Evolutionary conservation across 192 early-diverging fungal genomes (phyloP).

Genomic region (Lobosporangium transversale): DNA sequence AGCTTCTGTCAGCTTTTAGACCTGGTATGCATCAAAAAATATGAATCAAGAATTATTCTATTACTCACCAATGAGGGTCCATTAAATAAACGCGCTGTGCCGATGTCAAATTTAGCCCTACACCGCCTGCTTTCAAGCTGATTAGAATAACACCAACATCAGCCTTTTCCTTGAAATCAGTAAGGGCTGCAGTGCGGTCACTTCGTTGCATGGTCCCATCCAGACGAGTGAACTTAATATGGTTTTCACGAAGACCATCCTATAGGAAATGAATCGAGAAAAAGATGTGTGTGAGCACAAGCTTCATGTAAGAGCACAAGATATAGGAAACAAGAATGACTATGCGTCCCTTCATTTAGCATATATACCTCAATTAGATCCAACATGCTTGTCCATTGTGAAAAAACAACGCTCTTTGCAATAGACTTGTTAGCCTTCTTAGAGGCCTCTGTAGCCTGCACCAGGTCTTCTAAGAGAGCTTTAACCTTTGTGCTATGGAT

Average conservation of each 20-base stretch:
- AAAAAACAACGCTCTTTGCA: constrained; percentile 90
- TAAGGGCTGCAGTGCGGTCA: constrained; percentile 66
- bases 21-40: no score
- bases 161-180: constrained; percentile 66
- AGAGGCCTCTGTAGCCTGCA: constrained; percentile 16
- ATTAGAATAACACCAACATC: constrained; percentile 69
- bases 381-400: constrained; percentile 92
- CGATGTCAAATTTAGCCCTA: constrained; percentile 80
- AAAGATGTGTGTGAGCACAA: no score
- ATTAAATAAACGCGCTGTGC: constrained; percentile 79
- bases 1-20: no score
- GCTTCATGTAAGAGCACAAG: no score
- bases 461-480: constrained; percentile 59
- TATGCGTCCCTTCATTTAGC: no score
- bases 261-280: no score
- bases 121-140: constrained; percentile 81
- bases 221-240: constrained; percentile 71
- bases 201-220: constrained; percentile 80
- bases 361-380: constrained; percentile 70
- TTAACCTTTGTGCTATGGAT: constrained; percentile 62
- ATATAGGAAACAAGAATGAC: no score
- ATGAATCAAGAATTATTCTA: not conserved
- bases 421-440: constrained; percentile 1
- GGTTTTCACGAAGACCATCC: constrained; percentile 63
- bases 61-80: constrained; percentile 59